These are phyloP conservation scores for Sarocladium kiliense DNA, from an alignment of 2,329 filamentous ascomycete species.

Conservation along the genomic window DNA sequence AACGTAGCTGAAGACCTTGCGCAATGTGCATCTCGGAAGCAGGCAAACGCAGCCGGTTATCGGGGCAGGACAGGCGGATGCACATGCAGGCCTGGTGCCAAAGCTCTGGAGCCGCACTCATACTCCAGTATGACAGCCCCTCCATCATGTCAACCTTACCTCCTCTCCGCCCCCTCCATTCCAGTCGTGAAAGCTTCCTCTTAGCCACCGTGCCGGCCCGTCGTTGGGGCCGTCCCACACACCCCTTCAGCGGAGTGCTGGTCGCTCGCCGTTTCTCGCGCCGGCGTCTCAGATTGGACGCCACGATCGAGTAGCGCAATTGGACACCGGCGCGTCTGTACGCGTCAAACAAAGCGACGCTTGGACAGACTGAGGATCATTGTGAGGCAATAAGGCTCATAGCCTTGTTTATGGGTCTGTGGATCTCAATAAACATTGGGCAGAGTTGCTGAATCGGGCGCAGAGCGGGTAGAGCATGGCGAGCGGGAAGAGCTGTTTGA, in stretches of 20 bases:
- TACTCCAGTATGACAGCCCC: background rate
- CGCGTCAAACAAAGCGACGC: background rate
- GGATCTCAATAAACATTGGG: no score
- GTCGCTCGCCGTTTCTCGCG: conserved; percentile 1
- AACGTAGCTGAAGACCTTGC: background rate
- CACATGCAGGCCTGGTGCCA: background rate
- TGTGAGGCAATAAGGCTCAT: background rate
- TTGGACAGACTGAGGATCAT: background rate
- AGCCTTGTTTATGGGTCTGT: background rate
- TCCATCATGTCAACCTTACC: background rate
- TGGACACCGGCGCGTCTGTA: background rate
- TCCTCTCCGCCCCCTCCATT: background rate
- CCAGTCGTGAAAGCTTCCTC: background rate
- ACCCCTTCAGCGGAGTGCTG: background rate
- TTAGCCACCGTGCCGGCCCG: conserved; percentile 4
- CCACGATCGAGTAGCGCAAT: background rate
- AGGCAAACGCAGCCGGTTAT: background rate
- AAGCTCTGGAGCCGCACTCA: background rate
- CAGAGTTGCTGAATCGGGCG: background rate
- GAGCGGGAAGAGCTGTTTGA: background rate
- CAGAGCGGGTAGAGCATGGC: background rate
- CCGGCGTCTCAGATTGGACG: conserved; percentile 4
- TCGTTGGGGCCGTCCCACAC: conserved; percentile 3
- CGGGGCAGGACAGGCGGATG: background rate
- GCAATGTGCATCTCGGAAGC: background rate